phyloP scores from a whole-genome alignment of 345 rosid genomes.

The Salix dunnii region DNA sequence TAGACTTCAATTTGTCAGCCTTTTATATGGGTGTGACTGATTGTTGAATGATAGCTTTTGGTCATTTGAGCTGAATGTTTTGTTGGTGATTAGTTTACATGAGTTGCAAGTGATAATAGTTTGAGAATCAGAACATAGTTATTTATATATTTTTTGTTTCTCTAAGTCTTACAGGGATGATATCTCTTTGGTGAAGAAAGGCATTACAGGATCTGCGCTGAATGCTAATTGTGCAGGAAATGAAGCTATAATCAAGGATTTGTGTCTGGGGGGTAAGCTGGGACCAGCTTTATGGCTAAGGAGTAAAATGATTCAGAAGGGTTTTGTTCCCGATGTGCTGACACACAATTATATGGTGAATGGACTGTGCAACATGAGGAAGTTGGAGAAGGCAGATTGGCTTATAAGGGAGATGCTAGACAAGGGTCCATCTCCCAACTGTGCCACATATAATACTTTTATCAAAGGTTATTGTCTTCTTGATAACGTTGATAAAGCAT shows the following conservation, averaged over 20 bases:
- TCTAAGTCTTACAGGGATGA: conserved; percentile 51
- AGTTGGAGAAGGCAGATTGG: conserved; percentile 49
- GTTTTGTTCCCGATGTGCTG: conserved; percentile 51
- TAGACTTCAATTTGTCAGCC: too few species aligned
- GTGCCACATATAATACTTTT: conserved; percentile 56
- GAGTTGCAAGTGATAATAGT: neutral
- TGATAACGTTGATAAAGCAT: conserved; percentile 56
- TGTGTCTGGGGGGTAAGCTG: conserved; percentile 59
- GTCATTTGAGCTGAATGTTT: too few species aligned
- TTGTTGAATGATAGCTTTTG: too few species aligned
- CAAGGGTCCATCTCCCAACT: conserved; percentile 58
- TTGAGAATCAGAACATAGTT: neutral
- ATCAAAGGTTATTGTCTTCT: conserved; percentile 57
- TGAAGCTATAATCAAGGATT: conserved; percentile 38
- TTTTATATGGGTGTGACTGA: too few species aligned
- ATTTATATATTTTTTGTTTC: conserved; percentile 7
- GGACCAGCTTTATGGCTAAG: conserved; percentile 64
- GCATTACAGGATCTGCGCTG: conserved; percentile 11
- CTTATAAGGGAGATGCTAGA: conserved; percentile 66
- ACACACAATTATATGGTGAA: conserved; percentile 64
- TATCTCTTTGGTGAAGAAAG: conserved; percentile 27
- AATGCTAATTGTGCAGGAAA: conserved; percentile 29
- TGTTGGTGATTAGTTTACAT: too few species aligned
- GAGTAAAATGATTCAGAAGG: conserved; percentile 46
- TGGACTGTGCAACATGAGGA: conserved; percentile 52